Evolutionary conservation across 257 asterid genomes (phyloP).

Genomic region (Nicotiana tabacum): DNA sequence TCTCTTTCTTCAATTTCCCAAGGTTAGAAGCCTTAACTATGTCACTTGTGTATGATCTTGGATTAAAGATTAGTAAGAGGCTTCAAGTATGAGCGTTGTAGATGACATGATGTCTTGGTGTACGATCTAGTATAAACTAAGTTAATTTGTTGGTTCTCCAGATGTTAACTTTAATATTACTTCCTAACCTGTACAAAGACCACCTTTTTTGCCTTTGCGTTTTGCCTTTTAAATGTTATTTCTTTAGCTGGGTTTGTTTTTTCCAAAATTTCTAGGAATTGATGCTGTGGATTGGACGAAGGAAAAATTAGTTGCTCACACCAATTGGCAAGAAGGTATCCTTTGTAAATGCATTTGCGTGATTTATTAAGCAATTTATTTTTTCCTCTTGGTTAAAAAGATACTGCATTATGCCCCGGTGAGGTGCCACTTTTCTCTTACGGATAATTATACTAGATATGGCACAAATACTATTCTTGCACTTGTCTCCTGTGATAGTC

Average conservation of each 20-base stretch:
- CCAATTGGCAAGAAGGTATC: constrained; percentile 8
- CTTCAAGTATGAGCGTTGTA: neutral
- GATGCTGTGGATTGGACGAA: constrained; percentile 7
- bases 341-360: neutral
- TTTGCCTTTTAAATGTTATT: neutral
- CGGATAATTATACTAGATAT: neutral
- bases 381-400: neutral
- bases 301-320: constrained; percentile 6
- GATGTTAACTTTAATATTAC: neutral
- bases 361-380: neutral
- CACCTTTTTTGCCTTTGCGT: neutral
- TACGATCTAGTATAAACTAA: neutral
- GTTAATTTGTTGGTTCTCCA: neutral
- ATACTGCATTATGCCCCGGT: neutral
- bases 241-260: neutral
- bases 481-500: no score
- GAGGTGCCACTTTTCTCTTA: neutral
- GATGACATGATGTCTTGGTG: neutral
- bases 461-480: neutral
- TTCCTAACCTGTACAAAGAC: neutral
- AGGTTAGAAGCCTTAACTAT: constrained; percentile 11
- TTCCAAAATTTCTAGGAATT: neutral
- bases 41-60: constrained; percentile 1
- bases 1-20: neutral
- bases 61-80: neutral